Percentiles rank a stretch among this genome's conserved stretches.
Evolutionary conservation across 1,284 basidiomycete genomes (phyloP).

Genomic region (Kalmanozyma brasiliensis): DNA sequence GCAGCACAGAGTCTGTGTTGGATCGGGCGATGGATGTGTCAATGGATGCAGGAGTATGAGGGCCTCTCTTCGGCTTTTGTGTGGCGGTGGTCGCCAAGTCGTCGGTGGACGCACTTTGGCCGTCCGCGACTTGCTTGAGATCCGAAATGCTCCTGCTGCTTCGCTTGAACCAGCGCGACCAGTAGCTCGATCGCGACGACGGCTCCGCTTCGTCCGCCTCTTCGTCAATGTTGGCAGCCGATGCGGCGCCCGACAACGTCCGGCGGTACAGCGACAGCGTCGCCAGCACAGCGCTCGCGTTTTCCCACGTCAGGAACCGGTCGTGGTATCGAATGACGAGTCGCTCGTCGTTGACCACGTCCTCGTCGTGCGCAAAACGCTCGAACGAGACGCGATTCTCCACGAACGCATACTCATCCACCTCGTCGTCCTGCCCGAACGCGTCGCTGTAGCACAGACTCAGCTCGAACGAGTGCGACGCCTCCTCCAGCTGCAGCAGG

Average conservation of each 20-base stretch:
- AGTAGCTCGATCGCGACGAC: constrained; percentile 42
- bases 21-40: constrained; percentile 43
- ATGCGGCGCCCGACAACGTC: constrained; percentile 21
- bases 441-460: constrained; percentile 48
- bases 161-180: constrained; percentile 63
- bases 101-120: constrained; percentile 5
- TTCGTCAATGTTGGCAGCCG: constrained; percentile 18
- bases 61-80: constrained; percentile 5
- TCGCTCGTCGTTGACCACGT: constrained; percentile 70
- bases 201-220: constrained; percentile 59
- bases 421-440: constrained; percentile 55
- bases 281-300: constrained; percentile 70
- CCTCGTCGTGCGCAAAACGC: constrained; percentile 70
- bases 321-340: constrained; percentile 71
- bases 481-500: constrained; percentile 69
- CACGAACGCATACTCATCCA: constrained; percentile 68
- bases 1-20: constrained; percentile 46
- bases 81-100: background rate
- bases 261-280: constrained; percentile 68
- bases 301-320: constrained; percentile 71
- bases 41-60: background rate
- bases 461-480: constrained; percentile 71
- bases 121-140: constrained; percentile 24
- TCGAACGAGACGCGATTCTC: constrained; percentile 71
- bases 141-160: constrained; percentile 47